A percentile compares a stretch with the other conserved stretches of the same genome.
These are phyloP conservation scores for Boletus semigastroideus DNA, from an alignment of 1,284 basidiomycete genomes.

Conservation along the genomic window DNA sequence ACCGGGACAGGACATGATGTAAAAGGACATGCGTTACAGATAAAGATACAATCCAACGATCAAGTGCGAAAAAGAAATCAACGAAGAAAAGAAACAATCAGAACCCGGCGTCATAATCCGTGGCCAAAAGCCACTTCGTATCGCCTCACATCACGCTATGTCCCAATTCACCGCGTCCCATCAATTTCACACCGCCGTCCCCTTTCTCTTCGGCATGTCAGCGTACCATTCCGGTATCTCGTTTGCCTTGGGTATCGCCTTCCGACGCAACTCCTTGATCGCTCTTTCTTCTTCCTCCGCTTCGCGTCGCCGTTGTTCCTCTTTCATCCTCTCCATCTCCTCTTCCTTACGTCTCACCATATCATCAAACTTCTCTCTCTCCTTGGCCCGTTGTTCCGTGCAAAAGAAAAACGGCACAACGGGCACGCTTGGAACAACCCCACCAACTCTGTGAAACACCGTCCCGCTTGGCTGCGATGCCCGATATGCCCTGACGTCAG, in stretches of 20 bases:
- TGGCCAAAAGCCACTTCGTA: conserved; percentile 15
- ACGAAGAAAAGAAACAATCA: conserved; percentile 4
- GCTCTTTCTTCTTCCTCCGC: conserved; percentile 58
- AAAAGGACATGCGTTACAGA: conserved; percentile 18
- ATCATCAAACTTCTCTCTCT: conserved; percentile 63
- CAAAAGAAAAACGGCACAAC: conserved; percentile 43
- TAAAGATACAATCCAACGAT: conserved; percentile 13
- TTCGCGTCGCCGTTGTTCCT: conserved; percentile 41
- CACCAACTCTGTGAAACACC: conserved; percentile 42
- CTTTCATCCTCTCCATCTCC: conserved; percentile 45
- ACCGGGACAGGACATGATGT: conserved; percentile 16
- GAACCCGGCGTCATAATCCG: conserved; percentile 6
- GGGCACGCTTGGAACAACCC: conserved; percentile 48
- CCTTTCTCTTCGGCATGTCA: conserved; percentile 34
- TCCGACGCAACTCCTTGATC: conserved; percentile 55
- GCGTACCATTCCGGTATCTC: conserved; percentile 74
- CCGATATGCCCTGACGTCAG: conserved; percentile 56
- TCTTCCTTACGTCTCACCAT: conserved; percentile 53
- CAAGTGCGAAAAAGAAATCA: background rate
- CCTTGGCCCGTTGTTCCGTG: conserved; percentile 55
- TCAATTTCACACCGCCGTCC: conserved; percentile 22
- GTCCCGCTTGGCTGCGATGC: conserved; percentile 46
- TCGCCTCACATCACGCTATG: conserved; percentile 11
- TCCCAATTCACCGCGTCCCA: conserved; percentile 4
- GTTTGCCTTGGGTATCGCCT: conserved; percentile 65